Base-by-base conservation (phyloP, 345 rosid genomes). In the Pugionium dolabratum region DNA sequence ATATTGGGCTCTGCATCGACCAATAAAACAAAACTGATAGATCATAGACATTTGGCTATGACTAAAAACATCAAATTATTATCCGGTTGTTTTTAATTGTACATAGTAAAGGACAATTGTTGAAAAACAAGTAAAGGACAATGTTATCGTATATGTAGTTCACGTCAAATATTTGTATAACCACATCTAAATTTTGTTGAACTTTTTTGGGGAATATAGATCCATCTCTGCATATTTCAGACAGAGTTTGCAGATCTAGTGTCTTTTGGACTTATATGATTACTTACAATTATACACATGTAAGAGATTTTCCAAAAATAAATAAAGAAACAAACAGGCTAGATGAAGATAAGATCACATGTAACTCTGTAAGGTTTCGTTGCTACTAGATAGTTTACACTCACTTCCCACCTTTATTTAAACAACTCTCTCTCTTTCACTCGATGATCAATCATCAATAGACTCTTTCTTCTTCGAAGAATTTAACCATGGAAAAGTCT, bases 351-450 rank as follows among this genome's bases (percentile, higher is more conserved):
- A 73, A 73, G 63, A 67, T 6, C 73, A 74, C 77, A 74, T 74
- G 77, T 67, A 67, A 74, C n/a, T n/a, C n/a, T n/a, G n/a, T n/a
- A n/a, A n/a, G 64, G 73, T 73, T 67, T 67, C 25, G 72, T 73
- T 66, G 77, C 9, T 67, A 73, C 44, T 59, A 52, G n/a, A 49
- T 40, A 51, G 51, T 73, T 57, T 49, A 57, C 71, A 51, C 53
- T 31, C 71, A 30, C 55, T 61, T 62, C 59, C 64, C 54, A 74
- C 65, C 73, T 62, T 74, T 62, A 74, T 74, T 61, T 74, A 74
- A 74, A 74, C 59, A 67, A 61, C 65, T 34, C 58, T 41, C 33
- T 31, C 42, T 55, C 54, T 69, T 53, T 61, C 69, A 26, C 71
- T 67, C 41, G 9, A 66, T 37, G 62, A 73, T 52, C 51, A 66